Conservation (phyloP, 2,329 filamentous ascomycete genomes). For the Dendrostoma leiphaemia region DNA sequence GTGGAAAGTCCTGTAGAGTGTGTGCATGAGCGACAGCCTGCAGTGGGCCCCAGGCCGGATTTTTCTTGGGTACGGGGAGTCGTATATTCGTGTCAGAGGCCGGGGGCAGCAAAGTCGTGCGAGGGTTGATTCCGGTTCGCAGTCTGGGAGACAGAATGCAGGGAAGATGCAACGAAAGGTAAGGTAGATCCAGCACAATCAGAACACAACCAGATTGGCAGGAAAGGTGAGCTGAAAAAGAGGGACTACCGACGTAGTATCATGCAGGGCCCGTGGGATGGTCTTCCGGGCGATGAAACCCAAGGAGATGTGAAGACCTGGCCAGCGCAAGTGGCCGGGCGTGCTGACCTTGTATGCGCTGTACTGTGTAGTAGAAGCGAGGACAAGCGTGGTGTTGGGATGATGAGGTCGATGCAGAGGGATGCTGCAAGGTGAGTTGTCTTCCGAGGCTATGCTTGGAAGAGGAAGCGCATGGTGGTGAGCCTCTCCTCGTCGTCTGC, state of each 20-base stretch:
- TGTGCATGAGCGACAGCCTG: conserved; percentile 32
- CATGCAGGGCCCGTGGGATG: background rate
- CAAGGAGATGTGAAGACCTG: conserved; percentile 4
- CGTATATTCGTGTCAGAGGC: background rate
- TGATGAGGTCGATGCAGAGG: conserved; percentile 8
- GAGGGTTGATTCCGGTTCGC: background rate
- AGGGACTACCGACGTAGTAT: background rate
- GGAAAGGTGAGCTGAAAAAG: background rate
- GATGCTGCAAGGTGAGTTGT: conserved; percentile 11
- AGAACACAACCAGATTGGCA: no score
- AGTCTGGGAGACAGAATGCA: background rate
- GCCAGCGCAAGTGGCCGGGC: background rate
- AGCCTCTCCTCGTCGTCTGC: background rate
- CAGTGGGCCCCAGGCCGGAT: conserved; percentile 23
- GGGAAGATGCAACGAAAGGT: background rate
- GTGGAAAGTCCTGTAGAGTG: conserved; percentile 4
- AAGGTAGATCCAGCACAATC: background rate
- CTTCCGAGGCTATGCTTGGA: background rate
- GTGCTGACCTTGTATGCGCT: no score
- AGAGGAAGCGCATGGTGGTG: background rate
- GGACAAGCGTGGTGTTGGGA: background rate
- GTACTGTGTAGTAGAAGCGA: background rate
- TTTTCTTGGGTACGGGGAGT: conserved; percentile 3
- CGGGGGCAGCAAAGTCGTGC: background rate
- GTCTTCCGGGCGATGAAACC: background rate